Percentiles rank a stretch among this genome's conserved stretches.
phyloP scores from a whole-genome alignment of 2,329 filamentous ascomycete genomes.

The Cladosporium halotolerans region DNA sequence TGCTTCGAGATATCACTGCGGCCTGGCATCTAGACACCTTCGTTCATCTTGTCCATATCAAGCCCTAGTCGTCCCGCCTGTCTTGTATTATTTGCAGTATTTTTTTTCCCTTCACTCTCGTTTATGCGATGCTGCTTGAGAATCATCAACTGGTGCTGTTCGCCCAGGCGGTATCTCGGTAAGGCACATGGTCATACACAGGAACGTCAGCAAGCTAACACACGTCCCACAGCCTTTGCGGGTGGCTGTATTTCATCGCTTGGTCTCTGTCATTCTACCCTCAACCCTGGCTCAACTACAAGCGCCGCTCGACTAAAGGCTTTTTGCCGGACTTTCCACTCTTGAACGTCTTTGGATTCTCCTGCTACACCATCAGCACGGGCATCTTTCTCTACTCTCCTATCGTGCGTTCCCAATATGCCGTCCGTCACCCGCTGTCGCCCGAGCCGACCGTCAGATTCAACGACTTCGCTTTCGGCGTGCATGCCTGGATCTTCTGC shows the following conservation, averaged over 20 bases:
- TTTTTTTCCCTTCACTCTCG: no score
- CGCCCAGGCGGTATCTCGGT: conserved; percentile 4
- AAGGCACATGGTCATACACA: neutral
- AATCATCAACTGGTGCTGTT: conserved; percentile 4
- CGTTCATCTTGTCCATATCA: no score
- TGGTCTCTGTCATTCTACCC: conserved; percentile 91
- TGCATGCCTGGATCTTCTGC: conserved; percentile 70
- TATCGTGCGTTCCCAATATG: conserved; percentile 74
- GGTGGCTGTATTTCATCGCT: conserved; percentile 24
- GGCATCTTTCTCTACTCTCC: conserved; percentile 71
- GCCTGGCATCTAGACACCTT: no score
- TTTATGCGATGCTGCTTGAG: neutral
- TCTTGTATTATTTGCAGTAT: no score
- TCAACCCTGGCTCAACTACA: conserved; percentile 74
- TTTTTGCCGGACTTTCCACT: conserved; percentile 83
- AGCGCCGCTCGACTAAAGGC: conserved; percentile 70
- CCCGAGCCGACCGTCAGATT: conserved; percentile 76
- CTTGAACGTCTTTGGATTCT: conserved; percentile 66
- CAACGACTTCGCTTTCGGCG: conserved; percentile 86
- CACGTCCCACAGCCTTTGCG: conserved; percentile 19
- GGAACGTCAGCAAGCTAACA: neutral
- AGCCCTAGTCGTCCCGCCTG: no score
- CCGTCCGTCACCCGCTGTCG: conserved; percentile 64
- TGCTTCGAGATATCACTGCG: no score
- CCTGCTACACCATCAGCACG: conserved; percentile 67